These are phyloP conservation scores for Harrya chromipes DNA, from an alignment of 768 basidiomycete species.

Conservation along the genomic window DNA sequence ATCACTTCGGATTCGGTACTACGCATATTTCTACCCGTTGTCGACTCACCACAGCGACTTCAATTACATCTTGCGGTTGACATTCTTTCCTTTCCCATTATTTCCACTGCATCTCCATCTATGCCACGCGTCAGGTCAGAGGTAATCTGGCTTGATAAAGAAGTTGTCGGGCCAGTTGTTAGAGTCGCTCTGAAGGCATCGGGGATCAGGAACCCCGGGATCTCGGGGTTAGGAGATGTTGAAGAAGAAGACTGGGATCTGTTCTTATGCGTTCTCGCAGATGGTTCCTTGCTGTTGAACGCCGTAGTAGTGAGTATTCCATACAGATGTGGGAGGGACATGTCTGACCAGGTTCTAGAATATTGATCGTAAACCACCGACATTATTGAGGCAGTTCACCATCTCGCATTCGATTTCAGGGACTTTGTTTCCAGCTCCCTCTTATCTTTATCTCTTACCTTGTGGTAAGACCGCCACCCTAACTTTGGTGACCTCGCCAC, in stretches of 20 bases:
- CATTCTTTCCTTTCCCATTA: conserved; percentile 55
- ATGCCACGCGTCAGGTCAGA: conserved; percentile 37
- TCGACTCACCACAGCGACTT: conserved; percentile 80
- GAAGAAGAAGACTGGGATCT: conserved; percentile 74
- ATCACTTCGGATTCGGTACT: conserved; percentile 79
- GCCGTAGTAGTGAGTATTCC: conserved; percentile 61
- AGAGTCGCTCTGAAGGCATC: conserved; percentile 40
- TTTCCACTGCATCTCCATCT: conserved; percentile 33
- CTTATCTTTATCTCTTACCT: conserved; percentile 53
- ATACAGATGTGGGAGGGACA: neutral
- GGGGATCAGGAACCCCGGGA: conserved; percentile 3
- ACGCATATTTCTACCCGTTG: conserved; percentile 82
- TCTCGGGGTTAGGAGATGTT: conserved; percentile 55
- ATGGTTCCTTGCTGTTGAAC: conserved; percentile 71
- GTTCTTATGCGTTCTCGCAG: conserved; percentile 66
- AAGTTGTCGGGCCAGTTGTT: conserved; percentile 50
- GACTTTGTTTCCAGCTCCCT: conserved; percentile 46
- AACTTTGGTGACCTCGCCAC: conserved; percentile 64
- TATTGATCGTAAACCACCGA: conserved; percentile 85
- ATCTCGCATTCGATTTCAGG: conserved; percentile 60
- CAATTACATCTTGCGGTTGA: conserved; percentile 84
- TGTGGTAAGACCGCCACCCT: conserved; percentile 41
- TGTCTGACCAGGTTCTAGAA: conserved; percentile 49
- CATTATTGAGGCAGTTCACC: conserved; percentile 70
- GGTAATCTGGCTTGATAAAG: conserved; percentile 70